phyloP scores from a whole-genome alignment of 225 moss, liverwort and hornwort species.

The Marchantia polymorpha region DNA sequence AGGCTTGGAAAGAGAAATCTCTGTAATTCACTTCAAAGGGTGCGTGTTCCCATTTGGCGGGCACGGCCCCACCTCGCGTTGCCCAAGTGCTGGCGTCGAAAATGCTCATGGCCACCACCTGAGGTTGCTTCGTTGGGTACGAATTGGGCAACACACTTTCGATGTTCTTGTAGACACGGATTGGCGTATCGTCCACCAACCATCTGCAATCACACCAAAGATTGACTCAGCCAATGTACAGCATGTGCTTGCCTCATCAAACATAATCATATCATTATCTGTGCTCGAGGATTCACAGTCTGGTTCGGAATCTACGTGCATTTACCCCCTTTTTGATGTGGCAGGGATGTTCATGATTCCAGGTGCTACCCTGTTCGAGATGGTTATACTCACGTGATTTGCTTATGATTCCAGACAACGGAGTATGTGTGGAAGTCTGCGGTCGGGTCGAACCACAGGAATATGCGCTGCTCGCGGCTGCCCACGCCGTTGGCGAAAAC shows the following conservation, averaged over 20 bases:
- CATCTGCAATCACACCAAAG: background rate
- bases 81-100: constrained; percentile 20
- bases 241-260: too few relatives aligned
- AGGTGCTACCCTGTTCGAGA: too few relatives aligned
- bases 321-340: too few relatives aligned
- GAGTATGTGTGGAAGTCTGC: constrained; percentile 48
- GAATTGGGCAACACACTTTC: background rate
- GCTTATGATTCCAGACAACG: constrained; percentile 47
- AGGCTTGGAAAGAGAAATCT: background rate
- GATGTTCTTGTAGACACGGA: constrained; percentile 7
- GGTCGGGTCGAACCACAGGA: constrained; percentile 45
- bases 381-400: constrained; percentile 37
- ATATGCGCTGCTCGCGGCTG: constrained; percentile 40
- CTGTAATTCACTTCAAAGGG: constrained; percentile 13
- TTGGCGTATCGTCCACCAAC: constrained; percentile 18
- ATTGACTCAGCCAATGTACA: too few relatives aligned
- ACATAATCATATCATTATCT: too few relatives aligned
- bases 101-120: background rate
- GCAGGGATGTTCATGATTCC: background rate
- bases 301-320: too few relatives aligned
- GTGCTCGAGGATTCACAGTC: too few relatives aligned
- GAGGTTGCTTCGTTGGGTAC: background rate
- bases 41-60: background rate
- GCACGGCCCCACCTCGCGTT: constrained; percentile 9
- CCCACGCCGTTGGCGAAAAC: constrained; percentile 33